Base-by-base conservation (phyloP, 192 early-diverging fungal genomes). In the Rhizoclosmatium globosum region DNA sequence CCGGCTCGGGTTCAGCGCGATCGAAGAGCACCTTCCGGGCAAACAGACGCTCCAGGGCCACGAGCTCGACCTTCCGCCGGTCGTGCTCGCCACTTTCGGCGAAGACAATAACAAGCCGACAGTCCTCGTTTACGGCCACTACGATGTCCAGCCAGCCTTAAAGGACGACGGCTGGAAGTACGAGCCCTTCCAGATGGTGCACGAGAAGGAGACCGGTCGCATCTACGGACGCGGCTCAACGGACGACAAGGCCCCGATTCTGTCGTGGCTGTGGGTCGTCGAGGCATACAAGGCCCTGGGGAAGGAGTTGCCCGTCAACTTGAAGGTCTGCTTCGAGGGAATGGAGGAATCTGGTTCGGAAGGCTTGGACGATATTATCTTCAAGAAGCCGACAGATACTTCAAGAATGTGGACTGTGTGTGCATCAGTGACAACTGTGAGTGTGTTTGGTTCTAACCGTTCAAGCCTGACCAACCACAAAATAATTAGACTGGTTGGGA, bases 321-420 rank as follows among this genome's bases (percentile, higher is more conserved):
- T 99, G 72, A 94, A 95, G 90, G 95, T 98, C 87, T 96, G 95
- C 89, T 96, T 98, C 76, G 98, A 99, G 87, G 98, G 96, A 84
- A 97, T 94, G 95, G 92, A 94, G 77, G 93, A 94, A 82, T 92
- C 87, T 84, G 96, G 96, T 74, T 93, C 91, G 44, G 96, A 97
- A 85, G 98, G 98, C n/a, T 89, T 99, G 72, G 96, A 99, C 79
- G 92, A 89, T 17, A 82, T 96, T 57, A 98, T 99, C 79, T 47
- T 87, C 62, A 80, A 83, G 96, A 99, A 81, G 96, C 96, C 42
- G 89, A 93, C 78, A 89, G 87, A 77, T 96, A 93, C 87, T 98
- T 99, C 88, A 91, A 89, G 82, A 92, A 90, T 82, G 94, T 94
- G 1, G 98, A 99, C 85, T 94, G 93, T 71, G 96, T 99, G 60